phyloP scores from a whole-genome alignment of 2,329 filamentous ascomycete genomes.

The Penicillium polonicum region DNA sequence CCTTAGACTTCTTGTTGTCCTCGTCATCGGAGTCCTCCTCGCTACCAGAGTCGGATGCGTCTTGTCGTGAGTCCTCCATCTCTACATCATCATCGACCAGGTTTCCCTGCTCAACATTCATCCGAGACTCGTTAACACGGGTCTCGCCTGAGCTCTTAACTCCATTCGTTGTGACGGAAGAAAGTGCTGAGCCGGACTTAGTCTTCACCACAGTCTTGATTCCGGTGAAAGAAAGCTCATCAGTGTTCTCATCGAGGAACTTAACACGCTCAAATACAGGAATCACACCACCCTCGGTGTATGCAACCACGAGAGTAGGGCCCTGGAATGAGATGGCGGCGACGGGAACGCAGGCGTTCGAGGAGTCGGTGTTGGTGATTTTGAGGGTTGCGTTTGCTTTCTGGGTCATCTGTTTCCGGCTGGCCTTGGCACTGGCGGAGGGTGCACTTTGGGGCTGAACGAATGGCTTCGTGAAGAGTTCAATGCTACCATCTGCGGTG shows the following conservation, averaged over 20 bases:
- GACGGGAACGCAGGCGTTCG: slow-evolving; percentile 42
- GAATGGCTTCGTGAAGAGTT: slow-evolving; percentile 53
- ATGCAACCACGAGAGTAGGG: slow-evolving; percentile 48
- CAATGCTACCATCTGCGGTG: slow-evolving; percentile 50
- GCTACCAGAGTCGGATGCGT: slow-evolving; percentile 27
- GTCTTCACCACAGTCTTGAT: slow-evolving; percentile 45
- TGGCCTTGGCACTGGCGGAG: slow-evolving; percentile 44
- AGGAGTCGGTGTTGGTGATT: slow-evolving; percentile 44
- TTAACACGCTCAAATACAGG: slow-evolving; percentile 51
- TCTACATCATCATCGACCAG: slow-evolving; percentile 45
- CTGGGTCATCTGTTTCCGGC: slow-evolving; percentile 46
- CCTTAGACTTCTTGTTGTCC: slow-evolving; percentile 18
- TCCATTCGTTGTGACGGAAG: slow-evolving; percentile 54
- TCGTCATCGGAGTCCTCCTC: slow-evolving; percentile 32
- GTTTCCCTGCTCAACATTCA: slow-evolving; percentile 53
- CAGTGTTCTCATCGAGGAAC: slow-evolving; percentile 47
- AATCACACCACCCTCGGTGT: slow-evolving; percentile 51
- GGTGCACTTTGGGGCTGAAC: slow-evolving; percentile 32
- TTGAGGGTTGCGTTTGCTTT: slow-evolving; percentile 47
- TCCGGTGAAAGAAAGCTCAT: slow-evolving; percentile 47
- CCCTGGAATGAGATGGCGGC: slow-evolving; percentile 48
- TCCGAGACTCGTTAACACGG: slow-evolving; percentile 58
- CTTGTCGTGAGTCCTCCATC: slow-evolving; percentile 34
- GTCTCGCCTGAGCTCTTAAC: slow-evolving; percentile 51
- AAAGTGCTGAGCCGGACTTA: slow-evolving; percentile 45